Evolutionary conservation across 805 yeast species (phyloP).

Genomic region (Naumovozyma dairenensis): DNA sequence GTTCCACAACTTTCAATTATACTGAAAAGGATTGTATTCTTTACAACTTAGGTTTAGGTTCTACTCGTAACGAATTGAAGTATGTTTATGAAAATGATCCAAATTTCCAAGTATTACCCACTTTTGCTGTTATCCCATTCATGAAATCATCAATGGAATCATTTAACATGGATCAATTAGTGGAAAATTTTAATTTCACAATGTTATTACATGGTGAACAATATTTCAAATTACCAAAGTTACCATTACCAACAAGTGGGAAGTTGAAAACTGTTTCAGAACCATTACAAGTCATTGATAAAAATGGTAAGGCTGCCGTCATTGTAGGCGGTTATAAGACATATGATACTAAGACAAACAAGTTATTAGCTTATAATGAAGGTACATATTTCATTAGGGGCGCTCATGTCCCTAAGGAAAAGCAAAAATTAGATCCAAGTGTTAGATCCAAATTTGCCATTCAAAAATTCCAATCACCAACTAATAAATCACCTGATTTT

Average conservation of each 20-base stretch:
- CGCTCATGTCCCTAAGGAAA: constrained; percentile 43
- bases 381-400: constrained; percentile 80
- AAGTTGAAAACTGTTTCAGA: constrained; percentile 47
- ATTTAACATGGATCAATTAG: constrained; percentile 46
- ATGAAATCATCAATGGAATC: constrained; percentile 54
- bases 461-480: constrained; percentile 53
- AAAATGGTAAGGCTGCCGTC: constrained; percentile 73
- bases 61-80: constrained; percentile 63
- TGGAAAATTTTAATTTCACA: constrained; percentile 82
- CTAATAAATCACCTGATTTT: constrained; percentile 52
- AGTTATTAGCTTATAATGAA: constrained; percentile 65
- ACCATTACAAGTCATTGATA: constrained; percentile 71
- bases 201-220: constrained; percentile 92
- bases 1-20: constrained; percentile 38
- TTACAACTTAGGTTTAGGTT: constrained; percentile 86
- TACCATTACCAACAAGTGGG: constrained; percentile 62
- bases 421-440: constrained; percentile 36
- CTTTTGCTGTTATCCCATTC: constrained; percentile 83
- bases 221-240: constrained; percentile 53
- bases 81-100: constrained; percentile 69
- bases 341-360: constrained; percentile 57
- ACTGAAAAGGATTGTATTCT: constrained; percentile 64
- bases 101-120: constrained; percentile 77
- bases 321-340: constrained; percentile 68
- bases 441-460: constrained; percentile 50